A percentile compares a stretch with the other conserved stretches of the same genome.
These are phyloP conservation scores for Samsoniella hepiali DNA, from an alignment of 2,329 filamentous ascomycete genomes.

Conservation along the genomic window DNA sequence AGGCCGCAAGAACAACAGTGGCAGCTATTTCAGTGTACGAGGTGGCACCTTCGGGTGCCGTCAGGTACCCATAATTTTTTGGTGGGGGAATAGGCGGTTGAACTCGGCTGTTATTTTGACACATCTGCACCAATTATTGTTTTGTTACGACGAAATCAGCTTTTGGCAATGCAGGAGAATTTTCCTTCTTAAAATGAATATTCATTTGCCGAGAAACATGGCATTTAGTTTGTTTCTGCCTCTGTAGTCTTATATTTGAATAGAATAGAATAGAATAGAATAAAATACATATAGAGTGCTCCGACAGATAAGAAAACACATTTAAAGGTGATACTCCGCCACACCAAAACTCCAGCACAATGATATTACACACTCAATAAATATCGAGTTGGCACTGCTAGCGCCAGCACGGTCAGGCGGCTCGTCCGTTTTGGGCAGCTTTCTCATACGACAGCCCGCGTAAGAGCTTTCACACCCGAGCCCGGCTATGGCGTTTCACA, in stretches of 20 bases:
- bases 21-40: background rate
- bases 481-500: too few relatives aligned
- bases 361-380: too few relatives aligned
- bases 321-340: too few relatives aligned
- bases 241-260: background rate
- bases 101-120: background rate
- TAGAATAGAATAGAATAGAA: too few relatives aligned
- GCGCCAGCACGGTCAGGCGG: too few relatives aligned
- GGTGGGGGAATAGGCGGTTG: background rate
- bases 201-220: background rate
- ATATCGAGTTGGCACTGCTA: too few relatives aligned
- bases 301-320: too few relatives aligned
- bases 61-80: background rate
- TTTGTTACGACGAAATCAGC: background rate
- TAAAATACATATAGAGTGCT: too few relatives aligned
- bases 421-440: too few relatives aligned
- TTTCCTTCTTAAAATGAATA: background rate
- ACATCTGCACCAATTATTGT: background rate
- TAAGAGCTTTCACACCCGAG: slow-evolving; percentile 31
- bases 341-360: too few relatives aligned
- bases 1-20: background rate
- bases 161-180: background rate
- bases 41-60: background rate
- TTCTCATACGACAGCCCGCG: slow-evolving; percentile 27
- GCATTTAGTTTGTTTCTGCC: background rate